Evolutionary conservation across 257 asterid species (phyloP).

Genomic region (Euphrasia confusa): DNA sequence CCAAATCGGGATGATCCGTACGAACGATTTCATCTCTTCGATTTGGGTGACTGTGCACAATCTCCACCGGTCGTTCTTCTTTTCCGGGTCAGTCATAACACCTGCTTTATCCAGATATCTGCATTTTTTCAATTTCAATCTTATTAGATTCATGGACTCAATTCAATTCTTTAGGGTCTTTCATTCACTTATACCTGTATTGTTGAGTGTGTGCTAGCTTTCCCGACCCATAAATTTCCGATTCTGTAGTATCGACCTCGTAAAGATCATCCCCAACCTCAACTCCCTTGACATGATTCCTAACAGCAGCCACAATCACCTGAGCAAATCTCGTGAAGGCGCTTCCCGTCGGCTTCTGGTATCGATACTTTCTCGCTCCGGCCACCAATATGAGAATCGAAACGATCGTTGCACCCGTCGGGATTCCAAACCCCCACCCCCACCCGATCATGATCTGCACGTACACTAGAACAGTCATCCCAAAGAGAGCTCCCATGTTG

Average conservation of each 20-base stretch:
- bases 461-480: constrained; percentile 51
- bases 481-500: constrained; percentile 59
- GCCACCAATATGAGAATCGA: constrained; percentile 36
- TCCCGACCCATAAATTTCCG: constrained; percentile 53
- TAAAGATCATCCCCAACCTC: constrained; percentile 24
- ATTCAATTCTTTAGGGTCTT: too few relatives aligned
- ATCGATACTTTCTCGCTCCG: constrained; percentile 43
- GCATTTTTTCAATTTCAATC: not conserved
- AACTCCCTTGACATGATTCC: constrained; percentile 42
- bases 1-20: constrained; percentile 53
- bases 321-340: constrained; percentile 60
- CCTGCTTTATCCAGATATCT: constrained; percentile 63
- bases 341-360: constrained; percentile 63
- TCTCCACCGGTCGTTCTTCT: constrained; percentile 37
- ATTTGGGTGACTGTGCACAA: constrained; percentile 63
- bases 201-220: constrained; percentile 52
- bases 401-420: constrained; percentile 36
- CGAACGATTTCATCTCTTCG: constrained; percentile 53
- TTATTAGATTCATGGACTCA: too few relatives aligned
- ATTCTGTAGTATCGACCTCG: constrained; percentile 46
- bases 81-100: constrained; percentile 23
- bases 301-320: constrained; percentile 42
- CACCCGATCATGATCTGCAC: constrained; percentile 47
- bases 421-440: constrained; percentile 58
- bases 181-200: constrained; percentile 65